Evolutionary conservation across 2,329 filamentous ascomycete genomes (phyloP).

Genomic region (Zelopaecilomyces penicillatus): DNA sequence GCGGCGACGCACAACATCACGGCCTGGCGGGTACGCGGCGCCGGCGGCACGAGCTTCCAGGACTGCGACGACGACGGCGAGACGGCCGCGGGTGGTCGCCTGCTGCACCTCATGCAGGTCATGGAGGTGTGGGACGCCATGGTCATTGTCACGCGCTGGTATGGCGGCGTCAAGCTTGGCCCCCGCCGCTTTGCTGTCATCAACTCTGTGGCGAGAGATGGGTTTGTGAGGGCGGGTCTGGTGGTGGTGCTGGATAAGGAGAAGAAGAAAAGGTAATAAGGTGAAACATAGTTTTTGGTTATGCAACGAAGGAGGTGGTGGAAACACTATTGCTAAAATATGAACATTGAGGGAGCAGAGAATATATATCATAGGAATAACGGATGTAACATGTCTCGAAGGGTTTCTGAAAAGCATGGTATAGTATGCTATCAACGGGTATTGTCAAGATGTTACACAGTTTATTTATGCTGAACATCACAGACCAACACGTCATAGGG

Average conservation of each 20-base stretch:
- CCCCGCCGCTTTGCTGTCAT: constrained; percentile 87
- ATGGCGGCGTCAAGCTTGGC: constrained; percentile 81
- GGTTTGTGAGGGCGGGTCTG: constrained; percentile 68
- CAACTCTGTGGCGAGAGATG: constrained; percentile 77
- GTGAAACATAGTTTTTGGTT: neutral
- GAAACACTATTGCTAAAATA: too few relatives aligned
- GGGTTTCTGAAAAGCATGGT: too few relatives aligned
- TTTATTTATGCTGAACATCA: too few relatives aligned
- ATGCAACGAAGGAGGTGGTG: too few relatives aligned
- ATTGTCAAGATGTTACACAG: too few relatives aligned
- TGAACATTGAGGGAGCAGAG: too few relatives aligned
- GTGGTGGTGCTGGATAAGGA: constrained; percentile 40
- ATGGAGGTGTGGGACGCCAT: constrained; percentile 92
- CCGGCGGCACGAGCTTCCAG: constrained; percentile 52
- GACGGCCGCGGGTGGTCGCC: constrained; percentile 75
- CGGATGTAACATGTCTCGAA: too few relatives aligned
- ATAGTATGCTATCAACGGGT: too few relatives aligned
- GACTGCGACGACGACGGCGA: constrained; percentile 97
- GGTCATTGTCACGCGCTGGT: constrained; percentile 92
- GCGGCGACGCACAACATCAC: constrained; percentile 91
- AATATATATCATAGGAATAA: too few relatives aligned
- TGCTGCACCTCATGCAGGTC: constrained; percentile 85
- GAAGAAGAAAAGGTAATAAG: constrained; percentile 36
- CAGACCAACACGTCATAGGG: too few relatives aligned
- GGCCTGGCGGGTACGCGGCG: constrained; percentile 73